Evolutionary conservation across 805 yeast genomes (phyloP).

Genomic region (Candida nitratophila): DNA sequence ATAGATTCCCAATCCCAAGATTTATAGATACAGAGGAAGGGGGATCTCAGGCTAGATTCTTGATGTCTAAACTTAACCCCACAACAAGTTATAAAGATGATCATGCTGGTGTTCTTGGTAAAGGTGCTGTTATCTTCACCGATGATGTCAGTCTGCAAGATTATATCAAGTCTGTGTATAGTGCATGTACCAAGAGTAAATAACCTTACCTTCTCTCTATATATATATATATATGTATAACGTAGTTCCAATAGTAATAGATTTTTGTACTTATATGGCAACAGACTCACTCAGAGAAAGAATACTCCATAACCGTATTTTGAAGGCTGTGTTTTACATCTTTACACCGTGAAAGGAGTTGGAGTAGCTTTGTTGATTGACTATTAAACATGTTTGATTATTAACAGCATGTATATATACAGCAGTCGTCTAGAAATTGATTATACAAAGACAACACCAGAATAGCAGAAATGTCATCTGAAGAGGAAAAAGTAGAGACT

Average conservation of each 20-base stretch:
- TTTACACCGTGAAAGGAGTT: no score
- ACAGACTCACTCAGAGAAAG: no score
- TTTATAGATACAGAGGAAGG: slow-evolving; percentile 71
- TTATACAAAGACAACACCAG: no score
- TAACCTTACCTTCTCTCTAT: not conserved
- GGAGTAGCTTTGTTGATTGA: no score
- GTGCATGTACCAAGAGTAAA: not conserved
- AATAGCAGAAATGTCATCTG: no score
- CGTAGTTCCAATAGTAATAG: no score
- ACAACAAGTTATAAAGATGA: slow-evolving; percentile 44
- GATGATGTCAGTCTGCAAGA: slow-evolving; percentile 54
- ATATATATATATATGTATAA: not conserved
- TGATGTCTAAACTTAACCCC: slow-evolving; percentile 64
- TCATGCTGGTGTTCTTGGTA: slow-evolving; percentile 16
- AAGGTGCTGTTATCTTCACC: slow-evolving; percentile 38
- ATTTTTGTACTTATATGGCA: no score
- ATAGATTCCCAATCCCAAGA: slow-evolving; percentile 66
- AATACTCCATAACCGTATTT: no score
- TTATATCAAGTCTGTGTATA: slow-evolving; percentile 44
- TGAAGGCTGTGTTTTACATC: no score
- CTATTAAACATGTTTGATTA: no score
- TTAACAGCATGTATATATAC: no score
- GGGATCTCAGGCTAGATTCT: slow-evolving; percentile 67
- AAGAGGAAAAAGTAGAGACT: not conserved
- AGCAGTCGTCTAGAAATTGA: no score